A percentile compares a stretch with the other conserved stretches of the same genome.
phyloP scores from a whole-genome alignment of 257 asterid species.

The Solanum bulbocastanum region DNA sequence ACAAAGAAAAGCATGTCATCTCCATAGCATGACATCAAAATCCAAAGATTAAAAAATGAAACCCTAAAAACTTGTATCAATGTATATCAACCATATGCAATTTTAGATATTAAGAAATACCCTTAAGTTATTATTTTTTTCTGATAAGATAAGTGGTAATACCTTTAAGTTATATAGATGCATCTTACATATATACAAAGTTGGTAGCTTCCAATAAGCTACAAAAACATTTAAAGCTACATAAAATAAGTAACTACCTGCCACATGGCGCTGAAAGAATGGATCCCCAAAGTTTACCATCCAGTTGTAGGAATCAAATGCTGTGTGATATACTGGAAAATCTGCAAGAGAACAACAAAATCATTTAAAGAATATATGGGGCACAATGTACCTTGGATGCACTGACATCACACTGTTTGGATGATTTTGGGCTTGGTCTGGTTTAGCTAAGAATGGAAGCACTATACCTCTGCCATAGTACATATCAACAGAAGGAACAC shows the following conservation, averaged over 20 bases:
- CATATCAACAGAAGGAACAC: conserved; percentile 75
- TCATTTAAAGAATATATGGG: conserved; percentile 1
- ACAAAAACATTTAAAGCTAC: neutral
- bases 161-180: neutral
- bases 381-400: neutral
- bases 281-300: conserved; percentile 79
- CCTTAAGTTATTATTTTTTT: neutral
- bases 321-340: conserved; percentile 92
- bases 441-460: neutral
- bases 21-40: neutral
- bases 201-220: neutral
- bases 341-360: conserved; percentile 33
- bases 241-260: conserved; percentile 36
- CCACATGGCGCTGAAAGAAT: conserved; percentile 69
- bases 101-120: neutral
- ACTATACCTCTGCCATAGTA: conserved; percentile 69
- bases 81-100: neutral
- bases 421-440: neutral
- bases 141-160: too few species aligned
- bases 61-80: neutral
- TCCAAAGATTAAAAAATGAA: neutral
- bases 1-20: neutral
- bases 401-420: neutral
- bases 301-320: conserved; percentile 89
- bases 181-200: neutral